Percentiles rank a stretch among this genome's conserved stretches.
These are phyloP conservation scores for Sisymbrium altissimum DNA, from an alignment of 345 rosid genomes.

Conservation along the genomic window DNA sequence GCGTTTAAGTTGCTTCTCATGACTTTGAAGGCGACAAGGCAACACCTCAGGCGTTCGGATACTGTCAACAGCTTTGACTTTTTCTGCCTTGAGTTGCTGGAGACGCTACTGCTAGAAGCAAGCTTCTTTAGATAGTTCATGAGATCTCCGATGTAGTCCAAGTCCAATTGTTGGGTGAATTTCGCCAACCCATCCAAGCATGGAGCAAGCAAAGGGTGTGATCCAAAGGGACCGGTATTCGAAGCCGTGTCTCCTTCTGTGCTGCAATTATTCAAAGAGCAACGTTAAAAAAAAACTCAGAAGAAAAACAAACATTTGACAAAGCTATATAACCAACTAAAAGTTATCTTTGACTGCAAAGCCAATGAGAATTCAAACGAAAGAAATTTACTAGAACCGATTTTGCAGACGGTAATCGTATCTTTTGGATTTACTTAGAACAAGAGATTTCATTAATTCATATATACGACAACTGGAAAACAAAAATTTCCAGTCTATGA, in stretches of 20 bases:
- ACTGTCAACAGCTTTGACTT: slow-evolving; percentile 43
- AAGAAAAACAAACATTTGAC: neutral
- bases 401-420: neutral
- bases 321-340: neutral
- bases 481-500: neutral
- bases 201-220: slow-evolving; percentile 74
- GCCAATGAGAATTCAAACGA: neutral
- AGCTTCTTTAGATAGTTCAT: slow-evolving; percentile 84
- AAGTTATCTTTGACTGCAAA: neutral
- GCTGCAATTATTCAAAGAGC: slow-evolving; percentile 34
- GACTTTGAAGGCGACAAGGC: slow-evolving; percentile 91
- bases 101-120: slow-evolving; percentile 51
- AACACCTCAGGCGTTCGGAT: slow-evolving; percentile 78
- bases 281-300: neutral
- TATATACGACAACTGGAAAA: neutral
- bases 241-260: slow-evolving; percentile 39
- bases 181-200: slow-evolving; percentile 85
- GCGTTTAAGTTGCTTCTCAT: slow-evolving; percentile 96
- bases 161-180: slow-evolving; percentile 78
- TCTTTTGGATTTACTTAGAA: too few species aligned
- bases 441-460: neutral
- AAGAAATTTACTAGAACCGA: neutral
- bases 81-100: slow-evolving; percentile 40
- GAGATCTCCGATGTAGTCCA: slow-evolving; percentile 87
- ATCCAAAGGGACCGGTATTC: slow-evolving; percentile 36